Evolutionary conservation across 768 basidiomycete species (phyloP), one percentile per base, ranked within the genome.

Genomic region (Arthromyces matolae): DNA sequence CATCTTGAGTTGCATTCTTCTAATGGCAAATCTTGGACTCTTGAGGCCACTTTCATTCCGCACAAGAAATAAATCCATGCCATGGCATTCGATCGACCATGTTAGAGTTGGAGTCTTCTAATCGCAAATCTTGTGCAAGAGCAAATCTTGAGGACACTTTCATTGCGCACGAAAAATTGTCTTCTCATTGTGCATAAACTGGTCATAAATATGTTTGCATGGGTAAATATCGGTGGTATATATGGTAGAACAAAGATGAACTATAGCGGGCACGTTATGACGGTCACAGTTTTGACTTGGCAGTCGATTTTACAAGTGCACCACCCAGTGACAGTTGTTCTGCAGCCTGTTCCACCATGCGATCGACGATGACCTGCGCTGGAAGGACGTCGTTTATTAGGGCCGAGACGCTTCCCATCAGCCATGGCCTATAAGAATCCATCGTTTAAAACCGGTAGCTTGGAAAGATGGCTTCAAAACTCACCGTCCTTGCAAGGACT

Each of bases 341-440:
- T 8, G 65, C 68, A 16, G 72, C 75, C 8, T 73, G 64, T 10
- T 61, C 55, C 5, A 77, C 68, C 91, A 94, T 93, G 50, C 76
- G 75, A 23, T 93, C 89, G 39, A 93, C 73, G 55, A 94, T 94
- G 41, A 74, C 72, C 69, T 91, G 80, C 6, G 93, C 93, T 5
- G 93, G 89, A 9, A 83, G 73, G 27, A 95, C 66, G 1, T 93
- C 88, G 47, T 85, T 60, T 49, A 89, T 83, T 36, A 87, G 70
- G 20, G 76, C 83, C 12, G 89, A 77, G 24, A 93, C 89, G 46
- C 81, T 79, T 41, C 93, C 94, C 72, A 94, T 89, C 39, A 94
- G 74, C 84, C 86, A 94, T 19, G 83, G 66, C 19, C 64, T 64
- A 23, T 3, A 27, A 13, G n/a, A n/a, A n/a, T n/a, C 94, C 72